Percentiles rank a stretch among this genome's conserved stretches.
Conservation (phyloP, 176 grass and related monocot species). For the Oryza australiensis region DNA sequence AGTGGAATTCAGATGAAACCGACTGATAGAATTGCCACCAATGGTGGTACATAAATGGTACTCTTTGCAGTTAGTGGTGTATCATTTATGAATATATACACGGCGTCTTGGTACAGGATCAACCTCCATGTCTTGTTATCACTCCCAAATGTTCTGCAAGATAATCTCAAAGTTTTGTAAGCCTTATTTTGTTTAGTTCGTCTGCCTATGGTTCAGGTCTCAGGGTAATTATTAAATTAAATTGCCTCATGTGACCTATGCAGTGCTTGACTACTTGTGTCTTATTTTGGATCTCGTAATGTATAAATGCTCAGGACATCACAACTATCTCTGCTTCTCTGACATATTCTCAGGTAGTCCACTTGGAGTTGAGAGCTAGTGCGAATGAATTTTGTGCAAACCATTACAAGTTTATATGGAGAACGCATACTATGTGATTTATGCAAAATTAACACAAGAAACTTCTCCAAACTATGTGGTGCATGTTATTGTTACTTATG, state of each 20-base stretch:
- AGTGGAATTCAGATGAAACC: not conserved
- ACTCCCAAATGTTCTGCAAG: not conserved
- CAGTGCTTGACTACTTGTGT: not conserved
- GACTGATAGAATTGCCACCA: not conserved
- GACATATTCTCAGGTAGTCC: not conserved
- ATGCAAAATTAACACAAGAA: not conserved
- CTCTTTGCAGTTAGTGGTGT: not conserved
- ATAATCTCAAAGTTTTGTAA: not conserved
- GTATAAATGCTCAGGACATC: not conserved
- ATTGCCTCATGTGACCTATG: not conserved
- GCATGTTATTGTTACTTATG: not conserved
- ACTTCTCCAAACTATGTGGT: not conserved
- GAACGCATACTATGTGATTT: not conserved
- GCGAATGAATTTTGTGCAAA: not conserved
- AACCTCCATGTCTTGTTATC: not conserved
- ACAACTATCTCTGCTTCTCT: not conserved
- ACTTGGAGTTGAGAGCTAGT: not conserved
- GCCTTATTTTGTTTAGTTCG: not conserved
- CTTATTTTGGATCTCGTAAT: not conserved
- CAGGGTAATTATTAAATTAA: not conserved
- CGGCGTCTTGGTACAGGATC: not conserved
- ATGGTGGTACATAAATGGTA: not conserved
- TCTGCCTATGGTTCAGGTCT: not conserved
- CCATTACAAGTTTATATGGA: not conserved
- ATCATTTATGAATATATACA: not conserved